Conservation (phyloP, 768 basidiomycete genomes). For the Amanita subjunquillea region DNA sequence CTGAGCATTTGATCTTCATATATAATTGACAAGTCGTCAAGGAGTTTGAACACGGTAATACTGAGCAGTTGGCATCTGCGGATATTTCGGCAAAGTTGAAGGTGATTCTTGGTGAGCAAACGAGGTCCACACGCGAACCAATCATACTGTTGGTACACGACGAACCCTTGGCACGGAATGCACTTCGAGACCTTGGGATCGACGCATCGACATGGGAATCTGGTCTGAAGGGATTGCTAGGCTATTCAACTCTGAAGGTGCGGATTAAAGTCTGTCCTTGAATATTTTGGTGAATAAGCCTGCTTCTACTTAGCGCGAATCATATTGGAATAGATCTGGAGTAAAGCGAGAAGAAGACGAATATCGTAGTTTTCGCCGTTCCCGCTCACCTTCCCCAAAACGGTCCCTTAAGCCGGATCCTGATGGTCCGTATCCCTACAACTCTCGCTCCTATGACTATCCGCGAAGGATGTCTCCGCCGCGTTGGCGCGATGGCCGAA, state of each 20-base stretch:
- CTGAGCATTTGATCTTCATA: background rate
- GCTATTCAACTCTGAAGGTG: constrained; percentile 12
- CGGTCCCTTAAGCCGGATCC: constrained; percentile 1
- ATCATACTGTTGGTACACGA: constrained; percentile 38
- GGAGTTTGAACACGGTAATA: constrained; percentile 22
- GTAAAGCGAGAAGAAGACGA: background rate
- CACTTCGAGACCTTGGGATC: constrained; percentile 30
- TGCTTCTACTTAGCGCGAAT: background rate
- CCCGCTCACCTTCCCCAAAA: constrained; percentile 12
- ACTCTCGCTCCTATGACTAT: background rate
- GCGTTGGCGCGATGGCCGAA: background rate
- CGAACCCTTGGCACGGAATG: constrained; percentile 24
- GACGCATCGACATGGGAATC: constrained; percentile 29
- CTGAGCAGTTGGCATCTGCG: constrained; percentile 10
- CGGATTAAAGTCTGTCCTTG: background rate
- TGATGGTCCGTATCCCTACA: background rate
- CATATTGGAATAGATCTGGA: background rate
- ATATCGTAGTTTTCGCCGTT: constrained; percentile 6
- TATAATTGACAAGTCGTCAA: background rate
- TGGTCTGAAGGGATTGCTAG: constrained; percentile 24
- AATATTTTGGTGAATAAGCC: background rate
- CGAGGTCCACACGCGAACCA: constrained; percentile 15
- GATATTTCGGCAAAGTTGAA: constrained; percentile 9
- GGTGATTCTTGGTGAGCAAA: constrained; percentile 15
- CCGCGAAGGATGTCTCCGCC: background rate